Evolutionary conservation across 768 basidiomycete species (phyloP), one percentile per base, ranked within the genome.

Genomic region (Boletus subcaerulescens): DNA sequence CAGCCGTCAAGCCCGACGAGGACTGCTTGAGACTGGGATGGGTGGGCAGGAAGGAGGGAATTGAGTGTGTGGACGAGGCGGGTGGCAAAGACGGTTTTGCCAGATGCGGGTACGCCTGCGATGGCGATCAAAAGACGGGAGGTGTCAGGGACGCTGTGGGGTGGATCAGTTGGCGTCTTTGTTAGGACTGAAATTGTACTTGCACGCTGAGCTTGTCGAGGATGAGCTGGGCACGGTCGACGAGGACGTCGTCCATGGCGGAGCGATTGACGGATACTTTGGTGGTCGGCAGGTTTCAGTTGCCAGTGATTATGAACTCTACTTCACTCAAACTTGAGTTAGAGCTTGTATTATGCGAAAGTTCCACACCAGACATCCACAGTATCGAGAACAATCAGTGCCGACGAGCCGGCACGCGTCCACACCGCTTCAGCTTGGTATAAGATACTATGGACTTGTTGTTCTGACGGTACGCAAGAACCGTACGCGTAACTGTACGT

Each of bases 1-100:
- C 93, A 98, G 12, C 96, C 95, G 66, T 98, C 95, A 38, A 93
- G 76, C 8, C 89, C 83, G 11, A 97, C 81, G 41, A 92, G 79
- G 32, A 89, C 76, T 5, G 85, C 90, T 9, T 26, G 45, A 14
- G 59, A 38, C 54, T 15, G 24, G 35, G 45, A 17, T n/a, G 38
- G 10, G 41, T 49, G 33, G 22, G 60, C 15, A 35, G 49, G 41
- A 22, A 80, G 71, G 22, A 80, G 61, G 0, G 64, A 52, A 29
- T 92, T 91, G 56, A 82, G 65, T 32, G 74, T 70, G 18, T 78
- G 66, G 3, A 82, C 76, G 39, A 96, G 67, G 8, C 80, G 76
- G 51, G 73, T 72, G 13, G 92, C 82, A 31, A 95, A 76, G 0
- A 89, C 84, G 0, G 91, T 87, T 75, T 97, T 97, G 17, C 94